Conservation (phyloP, 2,329 filamentous ascomycete species). For the Monilinia fructicola region DNA sequence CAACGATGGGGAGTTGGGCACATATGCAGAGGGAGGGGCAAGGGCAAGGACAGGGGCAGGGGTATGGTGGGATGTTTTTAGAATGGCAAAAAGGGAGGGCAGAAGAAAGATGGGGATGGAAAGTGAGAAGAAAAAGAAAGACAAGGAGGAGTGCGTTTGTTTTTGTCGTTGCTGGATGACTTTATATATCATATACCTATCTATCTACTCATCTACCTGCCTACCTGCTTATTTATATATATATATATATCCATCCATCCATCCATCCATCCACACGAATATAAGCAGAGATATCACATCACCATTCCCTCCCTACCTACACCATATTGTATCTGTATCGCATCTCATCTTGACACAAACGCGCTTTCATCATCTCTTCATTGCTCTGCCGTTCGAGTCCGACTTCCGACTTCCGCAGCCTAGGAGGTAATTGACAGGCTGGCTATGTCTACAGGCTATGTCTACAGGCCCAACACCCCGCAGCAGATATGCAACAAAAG, state of each 20-base stretch:
- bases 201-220: not conserved
- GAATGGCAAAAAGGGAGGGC: not conserved
- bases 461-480: too few relatives aligned
- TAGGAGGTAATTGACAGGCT: too few relatives aligned
- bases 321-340: too few relatives aligned
- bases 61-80: not conserved
- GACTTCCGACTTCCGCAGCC: too few relatives aligned
- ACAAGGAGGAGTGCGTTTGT: not conserved
- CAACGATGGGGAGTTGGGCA: not conserved
- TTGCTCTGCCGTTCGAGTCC: too few relatives aligned
- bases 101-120: not conserved
- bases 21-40: not conserved
- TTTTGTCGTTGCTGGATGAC: not conserved
- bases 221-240: not conserved
- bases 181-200: not conserved
- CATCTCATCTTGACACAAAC: too few relatives aligned
- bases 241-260: not conserved
- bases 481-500: too few relatives aligned
- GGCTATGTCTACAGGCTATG: too few relatives aligned
- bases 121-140: not conserved
- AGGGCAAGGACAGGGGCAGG: not conserved
- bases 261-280: not conserved
- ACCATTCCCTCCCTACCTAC: too few relatives aligned
- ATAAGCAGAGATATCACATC: too few relatives aligned
- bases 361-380: too few relatives aligned